Conservation (phyloP, 23 red algal genomes). For the Gracilaria domingensis region DNA sequence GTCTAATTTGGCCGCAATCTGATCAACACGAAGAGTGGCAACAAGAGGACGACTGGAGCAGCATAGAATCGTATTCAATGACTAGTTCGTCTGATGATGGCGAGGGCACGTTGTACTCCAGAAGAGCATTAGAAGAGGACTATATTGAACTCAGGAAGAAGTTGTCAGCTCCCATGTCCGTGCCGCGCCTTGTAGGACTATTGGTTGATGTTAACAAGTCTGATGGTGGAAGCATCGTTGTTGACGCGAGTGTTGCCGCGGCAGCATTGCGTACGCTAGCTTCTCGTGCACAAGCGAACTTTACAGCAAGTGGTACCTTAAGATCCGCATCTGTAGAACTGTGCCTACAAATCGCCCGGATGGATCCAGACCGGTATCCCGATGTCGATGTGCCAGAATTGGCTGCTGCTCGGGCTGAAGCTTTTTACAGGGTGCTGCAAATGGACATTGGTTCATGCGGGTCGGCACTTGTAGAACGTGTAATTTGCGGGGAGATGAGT, state of each 20-base stretch:
- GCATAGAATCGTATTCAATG: constrained; percentile 47
- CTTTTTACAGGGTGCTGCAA: constrained; percentile 30
- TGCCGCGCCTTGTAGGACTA: constrained; percentile 32
- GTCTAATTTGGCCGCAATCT: constrained; percentile 14
- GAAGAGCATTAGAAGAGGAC: constrained; percentile 2
- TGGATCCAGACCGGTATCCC: constrained; percentile 57
- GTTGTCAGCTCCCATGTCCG: constrained; percentile 63
- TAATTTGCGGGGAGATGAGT: constrained; percentile 47
- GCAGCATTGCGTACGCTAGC: constrained; percentile 56
- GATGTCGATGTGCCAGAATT: constrained; percentile 28
- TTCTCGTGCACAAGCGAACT: constrained; percentile 47
- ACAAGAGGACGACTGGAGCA: constrained; percentile 63
- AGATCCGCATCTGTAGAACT: constrained; percentile 31
- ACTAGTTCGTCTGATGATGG: constrained; percentile 27
- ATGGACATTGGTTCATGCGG: constrained; percentile 66
- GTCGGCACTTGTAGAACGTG: constrained; percentile 29
- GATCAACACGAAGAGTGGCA: constrained; percentile 42
- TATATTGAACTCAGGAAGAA: constrained; percentile 31
- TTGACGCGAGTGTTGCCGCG: constrained; percentile 21
- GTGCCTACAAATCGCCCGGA: constrained; percentile 32
- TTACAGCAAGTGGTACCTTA: constrained; percentile 3
- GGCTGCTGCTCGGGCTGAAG: constrained; percentile 13
- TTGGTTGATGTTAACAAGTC: constrained; percentile 43
- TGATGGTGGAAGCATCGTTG: constrained; percentile 35
- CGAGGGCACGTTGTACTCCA: background rate